These are phyloP conservation scores for Eucalyptus viminalis DNA, from an alignment of 345 rosid species.

Conservation along the genomic window DNA sequence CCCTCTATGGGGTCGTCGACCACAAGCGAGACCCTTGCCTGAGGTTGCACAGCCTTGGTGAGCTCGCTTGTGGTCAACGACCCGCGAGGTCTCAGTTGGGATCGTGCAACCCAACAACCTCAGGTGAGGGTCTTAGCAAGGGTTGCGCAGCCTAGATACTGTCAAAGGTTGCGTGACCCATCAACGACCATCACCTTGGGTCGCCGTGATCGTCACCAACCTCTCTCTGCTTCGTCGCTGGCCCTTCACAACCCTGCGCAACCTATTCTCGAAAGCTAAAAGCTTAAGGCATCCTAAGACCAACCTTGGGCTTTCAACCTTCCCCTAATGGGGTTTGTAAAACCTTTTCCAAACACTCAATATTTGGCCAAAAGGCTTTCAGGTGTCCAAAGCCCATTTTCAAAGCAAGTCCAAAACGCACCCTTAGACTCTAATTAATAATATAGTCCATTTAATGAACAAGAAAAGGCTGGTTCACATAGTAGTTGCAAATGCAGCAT, in stretches of 20 bases:
- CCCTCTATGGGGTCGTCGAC: fast-evolving
- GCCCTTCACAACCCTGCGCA: no score
- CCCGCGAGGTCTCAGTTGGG: fast-evolving
- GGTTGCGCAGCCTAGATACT: fast-evolving
- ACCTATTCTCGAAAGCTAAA: fast-evolving
- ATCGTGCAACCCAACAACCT: no score
- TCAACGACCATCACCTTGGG: fast-evolving
- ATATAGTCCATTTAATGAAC: background rate
- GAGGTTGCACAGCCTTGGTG: fast-evolving
- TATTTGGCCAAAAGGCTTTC: no score
- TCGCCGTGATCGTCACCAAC: fast-evolving
- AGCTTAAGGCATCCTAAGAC: no score
- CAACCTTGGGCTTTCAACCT: no score
- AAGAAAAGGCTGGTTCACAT: background rate
- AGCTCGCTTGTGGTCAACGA: no score
- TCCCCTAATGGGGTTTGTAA: no score
- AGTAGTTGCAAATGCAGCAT: background rate
- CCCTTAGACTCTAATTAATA: background rate
- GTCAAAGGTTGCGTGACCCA: fast-evolving
- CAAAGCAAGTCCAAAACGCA: no score
- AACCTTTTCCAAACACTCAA: no score
- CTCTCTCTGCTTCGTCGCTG: fast-evolving
- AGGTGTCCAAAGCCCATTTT: no score
- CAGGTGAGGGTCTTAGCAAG: no score
- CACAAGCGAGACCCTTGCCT: no score